Evolutionary conservation across 768 basidiomycete species (phyloP), one percentile per base, ranked within the genome.

Genomic region (Suillus decipiens): DNA sequence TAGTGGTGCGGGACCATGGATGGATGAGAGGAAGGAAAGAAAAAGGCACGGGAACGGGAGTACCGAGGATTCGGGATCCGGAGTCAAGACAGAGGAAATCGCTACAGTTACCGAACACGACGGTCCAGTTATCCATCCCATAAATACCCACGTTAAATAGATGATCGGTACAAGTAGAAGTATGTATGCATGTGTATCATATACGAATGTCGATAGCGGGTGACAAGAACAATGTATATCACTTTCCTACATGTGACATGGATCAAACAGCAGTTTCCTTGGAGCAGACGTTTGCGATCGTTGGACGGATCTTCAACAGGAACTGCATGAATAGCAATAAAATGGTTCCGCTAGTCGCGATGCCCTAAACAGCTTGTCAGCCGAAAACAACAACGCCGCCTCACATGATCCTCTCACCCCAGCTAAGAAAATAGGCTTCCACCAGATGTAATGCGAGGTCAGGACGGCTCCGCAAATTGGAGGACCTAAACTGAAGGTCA

Each of bases 1-100:
- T 68, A 87, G 86, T 65, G 84, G 84, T 42, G 86, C 82, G 2
- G 90, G 90, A 6, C 90, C 89, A 28, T 91, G 90, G 90, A 76
- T 86, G 75, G 84, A 88, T 31, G 86, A 85, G 17, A 77, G 86
- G 42, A 63, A 70, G 36, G 68, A 62, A 17, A 68, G 58, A 34
- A 75, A 75, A 61, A 74, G 62, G 43, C 42, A 19, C 50, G 14
- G 10, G 57, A 47, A 19, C 50, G 14, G 10, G 57, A 50, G 12
- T 31, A 57, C 17, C 12, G 24, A 41, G 56, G 24, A 57, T 17
- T 12, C 37, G 7, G 24, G 10, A 28, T 11, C 22, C 24, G 37
- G 17, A 41, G 37, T 28, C 11, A 41, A 11, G 24, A 57, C 24
- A 19, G 56, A 31, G 12, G 56, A 41, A 24, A 15, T 39, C 56